Percentiles rank a stretch among this genome's conserved stretches.
These are phyloP conservation scores for Ustanciosporium gigantosporum DNA, from an alignment of 1,284 basidiomycete genomes.

Conservation along the genomic window DNA sequence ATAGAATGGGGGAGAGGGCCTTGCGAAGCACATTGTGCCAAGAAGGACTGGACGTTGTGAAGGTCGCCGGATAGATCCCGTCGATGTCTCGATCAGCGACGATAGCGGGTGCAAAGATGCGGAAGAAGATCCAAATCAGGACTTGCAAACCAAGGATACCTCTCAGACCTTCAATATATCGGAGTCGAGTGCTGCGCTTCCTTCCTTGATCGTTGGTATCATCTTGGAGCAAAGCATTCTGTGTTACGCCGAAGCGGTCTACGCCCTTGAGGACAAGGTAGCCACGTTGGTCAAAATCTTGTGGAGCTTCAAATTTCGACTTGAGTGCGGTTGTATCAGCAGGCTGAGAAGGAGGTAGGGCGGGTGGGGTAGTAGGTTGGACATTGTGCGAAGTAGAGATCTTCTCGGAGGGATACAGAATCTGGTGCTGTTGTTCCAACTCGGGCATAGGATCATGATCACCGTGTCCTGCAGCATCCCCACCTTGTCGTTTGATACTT, in stretches of 20 bases:
- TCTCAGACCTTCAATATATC: constrained; percentile 37
- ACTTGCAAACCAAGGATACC: constrained; percentile 44
- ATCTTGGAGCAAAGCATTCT: constrained; percentile 9
- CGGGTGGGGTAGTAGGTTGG: background rate
- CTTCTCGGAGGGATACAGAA: constrained; percentile 3
- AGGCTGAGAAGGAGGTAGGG: no score
- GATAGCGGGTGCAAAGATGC: constrained; percentile 47
- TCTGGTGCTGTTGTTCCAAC: background rate
- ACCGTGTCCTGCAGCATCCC: background rate
- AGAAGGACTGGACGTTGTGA: constrained; percentile 4
- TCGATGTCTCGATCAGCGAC: constrained; percentile 35
- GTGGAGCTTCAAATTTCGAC: constrained; percentile 6
- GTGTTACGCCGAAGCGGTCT: constrained; percentile 24
- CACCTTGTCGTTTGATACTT: background rate
- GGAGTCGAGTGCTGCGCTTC: constrained; percentile 4
- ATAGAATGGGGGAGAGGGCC: constrained; percentile 36
- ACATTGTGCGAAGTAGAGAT: no score
- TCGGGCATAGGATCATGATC: no score
- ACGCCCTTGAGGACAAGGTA: constrained; percentile 19
- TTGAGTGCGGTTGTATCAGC: constrained; percentile 3
- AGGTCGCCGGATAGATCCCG: constrained; percentile 34
- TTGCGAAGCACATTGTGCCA: constrained; percentile 47
- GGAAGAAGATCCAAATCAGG: constrained; percentile 48
- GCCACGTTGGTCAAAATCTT: constrained; percentile 15
- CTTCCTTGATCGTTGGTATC: constrained; percentile 28